Percentiles rank a stretch among this genome's conserved stretches.
These are phyloP conservation scores for Protomyces pachydermus DNA, from an alignment of 1,139 yeast species.

Conservation along the genomic window DNA sequence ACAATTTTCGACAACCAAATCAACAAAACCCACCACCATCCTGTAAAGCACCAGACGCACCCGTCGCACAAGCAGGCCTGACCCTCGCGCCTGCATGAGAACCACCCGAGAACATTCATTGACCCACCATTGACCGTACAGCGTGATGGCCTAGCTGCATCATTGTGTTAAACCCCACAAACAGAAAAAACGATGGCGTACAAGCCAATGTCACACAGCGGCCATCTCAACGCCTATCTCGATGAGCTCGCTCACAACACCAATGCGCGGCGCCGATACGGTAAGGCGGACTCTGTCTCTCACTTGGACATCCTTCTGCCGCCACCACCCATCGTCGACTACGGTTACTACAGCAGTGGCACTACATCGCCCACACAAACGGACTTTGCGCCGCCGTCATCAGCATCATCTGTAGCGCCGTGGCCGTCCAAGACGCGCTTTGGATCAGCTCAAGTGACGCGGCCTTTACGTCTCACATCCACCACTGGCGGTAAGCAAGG, in stretches of 20 bases:
- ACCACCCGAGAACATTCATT: no score
- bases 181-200: neutral
- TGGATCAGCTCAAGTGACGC: neutral
- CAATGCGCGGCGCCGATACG: neutral
- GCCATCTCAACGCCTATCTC: neutral
- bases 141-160: no score
- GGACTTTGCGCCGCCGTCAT: neutral
- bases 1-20: no score
- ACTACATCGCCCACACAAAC: neutral
- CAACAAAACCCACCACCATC: no score
- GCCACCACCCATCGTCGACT: neutral
- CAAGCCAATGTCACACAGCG: neutral
- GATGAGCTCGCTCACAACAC: neutral
- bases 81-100: no score
- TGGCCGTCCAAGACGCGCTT: neutral
- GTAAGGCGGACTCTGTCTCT: neutral
- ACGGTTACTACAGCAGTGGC: neutral
- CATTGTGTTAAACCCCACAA: no score
- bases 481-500: neutral
- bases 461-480: neutral
- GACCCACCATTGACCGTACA: no score
- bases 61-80: no score
- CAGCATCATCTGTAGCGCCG: neutral
- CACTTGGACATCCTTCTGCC: neutral
- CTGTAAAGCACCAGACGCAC: no score